Percentiles rank a stretch among this genome's conserved stretches.
Evolutionary conservation across 2,329 filamentous ascomycete species (phyloP).

Genomic region (Podosphaera fusca): DNA sequence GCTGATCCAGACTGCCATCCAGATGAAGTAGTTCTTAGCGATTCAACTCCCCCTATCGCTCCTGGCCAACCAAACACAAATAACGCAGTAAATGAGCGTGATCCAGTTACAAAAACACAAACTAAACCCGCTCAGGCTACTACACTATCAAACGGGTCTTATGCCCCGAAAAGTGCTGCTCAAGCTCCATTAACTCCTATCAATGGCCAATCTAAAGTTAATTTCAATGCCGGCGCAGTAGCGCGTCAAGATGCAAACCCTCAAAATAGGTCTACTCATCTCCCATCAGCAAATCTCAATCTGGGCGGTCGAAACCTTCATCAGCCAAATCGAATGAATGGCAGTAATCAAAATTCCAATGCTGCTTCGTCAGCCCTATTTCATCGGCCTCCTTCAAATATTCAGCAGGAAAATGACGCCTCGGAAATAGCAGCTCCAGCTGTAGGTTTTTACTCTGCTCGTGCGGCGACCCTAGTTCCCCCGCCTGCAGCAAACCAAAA

Average conservation of each 20-base stretch:
- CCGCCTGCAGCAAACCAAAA: slow-evolving; percentile 16
- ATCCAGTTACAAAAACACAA: background rate
- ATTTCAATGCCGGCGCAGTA: slow-evolving; percentile 6
- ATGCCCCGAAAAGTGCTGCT: slow-evolving; percentile 4
- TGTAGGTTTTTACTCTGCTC: slow-evolving; percentile 45
- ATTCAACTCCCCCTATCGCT: slow-evolving; percentile 4
- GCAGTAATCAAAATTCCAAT: slow-evolving; percentile 8
- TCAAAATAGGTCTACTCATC: slow-evolving; percentile 6
- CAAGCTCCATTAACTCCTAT: slow-evolving; percentile 15
- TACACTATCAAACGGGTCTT: slow-evolving; percentile 9
- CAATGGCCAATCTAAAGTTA: slow-evolving; percentile 11
- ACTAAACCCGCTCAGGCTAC: slow-evolving; percentile 6
- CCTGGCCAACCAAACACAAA: background rate
- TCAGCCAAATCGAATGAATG: slow-evolving; percentile 13
- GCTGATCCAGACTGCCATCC: slow-evolving; percentile 41
- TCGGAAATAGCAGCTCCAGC: slow-evolving; percentile 8
- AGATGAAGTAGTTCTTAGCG: slow-evolving; percentile 45
- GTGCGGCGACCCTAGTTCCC: slow-evolving; percentile 33
- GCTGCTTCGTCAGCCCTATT: slow-evolving; percentile 10
- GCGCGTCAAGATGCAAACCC: background rate
- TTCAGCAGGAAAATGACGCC: slow-evolving; percentile 3
- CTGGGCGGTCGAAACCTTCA: slow-evolving; percentile 12
- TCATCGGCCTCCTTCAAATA: slow-evolving; percentile 3
- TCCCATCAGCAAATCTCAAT: slow-evolving; percentile 3
- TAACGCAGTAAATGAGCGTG: background rate